Evolutionary conservation across 2,329 filamentous ascomycete species (phyloP), one percentile per base, ranked within the genome.

Genomic region (Cladophialophora exuberans): DNA sequence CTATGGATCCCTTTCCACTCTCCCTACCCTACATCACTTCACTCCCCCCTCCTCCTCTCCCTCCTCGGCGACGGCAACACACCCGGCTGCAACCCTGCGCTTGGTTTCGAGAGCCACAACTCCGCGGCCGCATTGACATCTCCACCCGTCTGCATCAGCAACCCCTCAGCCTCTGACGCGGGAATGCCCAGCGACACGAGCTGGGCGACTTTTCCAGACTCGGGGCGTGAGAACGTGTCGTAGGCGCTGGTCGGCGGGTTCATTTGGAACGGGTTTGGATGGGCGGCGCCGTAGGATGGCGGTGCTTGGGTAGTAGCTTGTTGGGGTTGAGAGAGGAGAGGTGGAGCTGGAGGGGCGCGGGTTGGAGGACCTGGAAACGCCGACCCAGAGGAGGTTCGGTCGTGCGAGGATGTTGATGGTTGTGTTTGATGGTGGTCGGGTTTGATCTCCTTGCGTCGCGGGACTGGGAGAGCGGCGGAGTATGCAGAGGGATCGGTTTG

Each of bases 51-150:
- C n/a, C n/a, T n/a, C n/a, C n/a, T n/a, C n/a, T n/a, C n/a, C n/a
- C n/a, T n/a, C n/a, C n/a, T n/a, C 13, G 39, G 39, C 2, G 39
- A 1, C 2, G 39, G 22, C 3, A 42, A 42, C 17, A 20, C 0
- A 42, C 13, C 10, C n/a, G 22, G 1, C 39, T 42, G 39, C 9
- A n/a, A n/a, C 23, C n/a, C 20, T 42, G 9, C 35, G 13, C 47
- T 30, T 30, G 28, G 33, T 18, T 43, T 26, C 25, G 26, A 35
- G 38, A 51, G 35, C 7, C 31, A 25, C 2, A 51, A 38, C 25
- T 33, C 36, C 18, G 47, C 47, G 1, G 47, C 47, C 9, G 38
- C 47, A 13, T 51, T 42, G 11, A 51, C 36, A n/a, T 51, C 47
- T 17, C 47, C 47, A 10, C 38, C 38, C 36, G 47, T 51, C 38